Conservation (phyloP, 2,329 filamentous ascomycete species). For the Elsinoe batatas region DNA sequence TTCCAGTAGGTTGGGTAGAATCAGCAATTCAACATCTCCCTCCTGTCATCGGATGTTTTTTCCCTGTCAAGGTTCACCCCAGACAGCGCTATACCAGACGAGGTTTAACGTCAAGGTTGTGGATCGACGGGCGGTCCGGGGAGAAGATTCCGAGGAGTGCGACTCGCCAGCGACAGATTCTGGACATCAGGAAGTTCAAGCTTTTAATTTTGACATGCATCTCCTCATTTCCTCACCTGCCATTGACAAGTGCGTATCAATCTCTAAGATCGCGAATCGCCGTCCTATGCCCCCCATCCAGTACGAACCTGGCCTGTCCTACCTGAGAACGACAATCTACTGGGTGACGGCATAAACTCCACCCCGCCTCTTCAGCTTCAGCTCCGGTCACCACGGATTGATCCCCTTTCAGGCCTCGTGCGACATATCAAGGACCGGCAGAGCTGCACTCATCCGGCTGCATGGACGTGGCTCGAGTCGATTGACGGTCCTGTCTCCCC, state of each 20-base stretch:
- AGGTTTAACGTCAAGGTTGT: constrained; percentile 5
- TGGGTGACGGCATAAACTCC: background rate
- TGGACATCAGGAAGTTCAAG: background rate
- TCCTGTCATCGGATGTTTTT: background rate
- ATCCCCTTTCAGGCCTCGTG: background rate
- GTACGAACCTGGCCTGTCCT: background rate
- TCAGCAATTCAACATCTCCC: too few relatives aligned
- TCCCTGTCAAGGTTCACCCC: constrained; percentile 5
- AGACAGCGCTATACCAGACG: background rate
- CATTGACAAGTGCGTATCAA: background rate
- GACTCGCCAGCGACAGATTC: constrained; percentile 1
- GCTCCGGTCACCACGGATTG: background rate
- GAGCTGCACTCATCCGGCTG: background rate
- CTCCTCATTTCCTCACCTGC: background rate
- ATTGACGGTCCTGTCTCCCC: background rate
- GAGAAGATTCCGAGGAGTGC: background rate
- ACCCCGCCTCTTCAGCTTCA: constrained; percentile 4
- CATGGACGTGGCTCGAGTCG: constrained; percentile 8
- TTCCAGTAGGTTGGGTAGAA: too few relatives aligned
- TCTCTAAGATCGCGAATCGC: background rate
- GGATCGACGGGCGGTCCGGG: background rate
- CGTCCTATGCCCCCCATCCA: background rate
- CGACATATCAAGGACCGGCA: background rate
- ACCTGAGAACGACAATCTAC: background rate
- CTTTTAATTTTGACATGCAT: constrained; percentile 6